Conservation (phyloP, 768 basidiomycete genomes). For the Collybia nuda region DNA sequence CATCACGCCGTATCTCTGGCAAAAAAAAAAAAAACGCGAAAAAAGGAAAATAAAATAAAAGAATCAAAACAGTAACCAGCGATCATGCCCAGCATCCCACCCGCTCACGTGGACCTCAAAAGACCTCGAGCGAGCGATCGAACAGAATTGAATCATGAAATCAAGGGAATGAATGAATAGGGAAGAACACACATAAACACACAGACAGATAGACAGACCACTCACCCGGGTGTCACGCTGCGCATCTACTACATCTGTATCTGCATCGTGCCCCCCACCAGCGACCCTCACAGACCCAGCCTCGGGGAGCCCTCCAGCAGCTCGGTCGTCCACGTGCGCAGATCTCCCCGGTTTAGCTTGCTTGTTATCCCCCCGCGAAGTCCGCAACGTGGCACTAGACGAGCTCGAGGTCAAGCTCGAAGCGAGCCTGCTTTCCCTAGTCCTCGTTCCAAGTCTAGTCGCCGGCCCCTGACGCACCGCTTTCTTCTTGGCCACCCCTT, state of each 20-base stretch:
- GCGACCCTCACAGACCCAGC: too few relatives aligned
- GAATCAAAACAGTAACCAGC: slow-evolving; percentile 7
- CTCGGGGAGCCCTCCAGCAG: too few relatives aligned
- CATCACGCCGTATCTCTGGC: too few relatives aligned
- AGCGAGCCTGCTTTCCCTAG: slow-evolving; percentile 1
- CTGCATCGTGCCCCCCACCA: not conserved
- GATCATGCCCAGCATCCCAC: not conserved
- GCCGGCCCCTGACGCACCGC: slow-evolving; percentile 4
- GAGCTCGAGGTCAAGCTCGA: slow-evolving; percentile 4
- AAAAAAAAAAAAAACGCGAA: not conserved
- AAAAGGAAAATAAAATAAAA: not conserved
- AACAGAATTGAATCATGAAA: too few relatives aligned
- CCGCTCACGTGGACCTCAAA: slow-evolving; percentile 11
- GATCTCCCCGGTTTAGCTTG: not conserved
- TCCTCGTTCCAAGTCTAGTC: not conserved
- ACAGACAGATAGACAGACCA: slow-evolving; percentile 3
- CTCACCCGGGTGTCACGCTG: slow-evolving; percentile 13
- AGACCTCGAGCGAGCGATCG: too few relatives aligned
- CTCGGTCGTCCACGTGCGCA: not conserved
- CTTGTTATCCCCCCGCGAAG: too few relatives aligned
- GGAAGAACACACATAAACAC: not conserved
- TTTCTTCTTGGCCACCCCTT: not conserved
- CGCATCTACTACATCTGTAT: not conserved
- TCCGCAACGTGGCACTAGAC: too few relatives aligned
- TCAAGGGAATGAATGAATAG: too few relatives aligned